phyloP scores from a whole-genome alignment of 2,329 filamentous ascomycete species.

The Phoma sp. region DNA sequence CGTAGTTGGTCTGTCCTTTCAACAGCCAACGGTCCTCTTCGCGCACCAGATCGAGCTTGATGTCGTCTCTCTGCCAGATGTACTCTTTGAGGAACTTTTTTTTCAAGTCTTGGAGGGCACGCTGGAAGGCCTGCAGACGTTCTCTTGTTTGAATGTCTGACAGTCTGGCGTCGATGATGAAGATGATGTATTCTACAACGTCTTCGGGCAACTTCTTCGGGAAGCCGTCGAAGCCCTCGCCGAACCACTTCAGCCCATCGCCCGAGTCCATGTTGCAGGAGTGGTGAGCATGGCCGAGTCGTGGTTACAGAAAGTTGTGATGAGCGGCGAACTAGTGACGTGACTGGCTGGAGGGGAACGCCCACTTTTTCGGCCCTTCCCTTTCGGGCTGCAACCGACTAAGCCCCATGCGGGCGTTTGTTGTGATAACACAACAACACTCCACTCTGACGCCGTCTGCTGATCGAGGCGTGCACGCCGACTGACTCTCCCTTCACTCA shows the following conservation, averaged over 20 bases:
- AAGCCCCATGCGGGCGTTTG: constrained; percentile 4
- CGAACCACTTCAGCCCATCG: constrained; percentile 70
- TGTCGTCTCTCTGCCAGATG: constrained; percentile 91
- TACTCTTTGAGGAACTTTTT: constrained; percentile 77
- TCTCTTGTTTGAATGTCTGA: constrained; percentile 64
- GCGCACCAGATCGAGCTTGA: constrained; percentile 69
- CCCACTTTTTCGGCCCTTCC: constrained; percentile 22
- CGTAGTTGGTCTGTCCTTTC: constrained; percentile 81
- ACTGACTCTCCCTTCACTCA: constrained; percentile 37
- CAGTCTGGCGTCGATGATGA: constrained; percentile 67
- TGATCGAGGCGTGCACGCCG: constrained; percentile 21
- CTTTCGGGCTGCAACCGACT: constrained; percentile 18
- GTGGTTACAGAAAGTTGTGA: constrained; percentile 31
- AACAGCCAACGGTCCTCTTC: constrained; percentile 68
- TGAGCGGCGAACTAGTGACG: constrained; percentile 27
- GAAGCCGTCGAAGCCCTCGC: constrained; percentile 69
- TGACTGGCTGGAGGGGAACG: constrained; percentile 23
- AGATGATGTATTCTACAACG: constrained; percentile 83
- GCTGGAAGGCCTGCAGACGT: constrained; percentile 74
- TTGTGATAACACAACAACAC: constrained; percentile 26
- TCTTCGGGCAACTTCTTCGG: constrained; percentile 78
- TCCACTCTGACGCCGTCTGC: constrained; percentile 18
- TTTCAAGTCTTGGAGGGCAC: constrained; percentile 68
- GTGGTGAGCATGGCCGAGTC: constrained; percentile 26
- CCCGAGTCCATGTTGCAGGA: constrained; percentile 11